Conservation (phyloP, 192 early-diverging fungal species). For the Paraglomus brasilianum region DNA sequence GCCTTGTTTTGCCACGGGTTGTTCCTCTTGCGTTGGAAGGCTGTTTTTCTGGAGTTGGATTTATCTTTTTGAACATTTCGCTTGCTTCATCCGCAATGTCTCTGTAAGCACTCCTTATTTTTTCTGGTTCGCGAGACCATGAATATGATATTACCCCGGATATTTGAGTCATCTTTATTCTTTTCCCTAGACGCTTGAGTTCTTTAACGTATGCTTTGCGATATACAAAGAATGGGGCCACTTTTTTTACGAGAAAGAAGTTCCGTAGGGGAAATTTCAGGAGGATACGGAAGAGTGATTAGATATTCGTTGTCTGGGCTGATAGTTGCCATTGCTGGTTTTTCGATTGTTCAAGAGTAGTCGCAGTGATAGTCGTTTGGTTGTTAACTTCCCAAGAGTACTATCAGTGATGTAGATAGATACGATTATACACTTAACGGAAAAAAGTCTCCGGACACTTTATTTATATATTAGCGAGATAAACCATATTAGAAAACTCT, state of each 20-base stretch:
- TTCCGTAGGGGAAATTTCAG: neutral
- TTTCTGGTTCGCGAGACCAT: conserved; percentile 15
- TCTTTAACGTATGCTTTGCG: conserved; percentile 28
- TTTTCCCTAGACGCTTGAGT: conserved; percentile 9
- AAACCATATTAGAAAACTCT: too few relatives aligned
- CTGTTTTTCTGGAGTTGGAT: too few relatives aligned
- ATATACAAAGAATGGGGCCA: conserved; percentile 25
- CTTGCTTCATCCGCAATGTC: conserved; percentile 3
- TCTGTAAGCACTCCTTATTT: conserved; percentile 14
- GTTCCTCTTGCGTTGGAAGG: too few relatives aligned
- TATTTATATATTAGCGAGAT: too few relatives aligned
- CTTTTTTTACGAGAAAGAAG: conserved; percentile 7
- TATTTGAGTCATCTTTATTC: conserved; percentile 26
- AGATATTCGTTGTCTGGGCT: neutral
- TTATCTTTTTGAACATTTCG: conserved; percentile 12
- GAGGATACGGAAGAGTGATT: conserved; percentile 19
- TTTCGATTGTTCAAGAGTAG: too few relatives aligned
- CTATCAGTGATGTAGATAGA: too few relatives aligned
- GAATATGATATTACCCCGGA: conserved; percentile 2
- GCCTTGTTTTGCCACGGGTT: too few relatives aligned
- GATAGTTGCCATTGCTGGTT: too few relatives aligned
- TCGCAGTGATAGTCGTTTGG: too few relatives aligned
- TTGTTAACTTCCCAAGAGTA: too few relatives aligned
- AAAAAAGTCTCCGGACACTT: too few relatives aligned
- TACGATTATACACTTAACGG: too few relatives aligned